Base-by-base conservation (phyloP, 495 filamentous ascomycete genomes). In the Melanomma pulvis-pyrius region DNA sequence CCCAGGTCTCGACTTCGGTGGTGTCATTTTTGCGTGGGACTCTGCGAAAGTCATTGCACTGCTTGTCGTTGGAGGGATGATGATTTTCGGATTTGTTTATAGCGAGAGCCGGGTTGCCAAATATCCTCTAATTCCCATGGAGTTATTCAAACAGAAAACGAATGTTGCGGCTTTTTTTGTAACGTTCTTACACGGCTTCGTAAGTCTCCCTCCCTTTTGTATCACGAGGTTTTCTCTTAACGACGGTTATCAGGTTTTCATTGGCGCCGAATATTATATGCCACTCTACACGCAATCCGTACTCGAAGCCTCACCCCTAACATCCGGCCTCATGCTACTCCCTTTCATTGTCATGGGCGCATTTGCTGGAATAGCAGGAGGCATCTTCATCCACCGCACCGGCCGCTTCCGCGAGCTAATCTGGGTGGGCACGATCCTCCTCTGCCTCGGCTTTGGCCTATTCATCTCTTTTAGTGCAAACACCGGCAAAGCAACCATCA, bases 361-460 rank as follows among this genome's bases (percentile, higher is more conserved):
- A 0, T 46, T 80, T 5, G 71, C 78, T 2, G 83, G 82, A 32
- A 78, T 87, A 0, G 32, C 76, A 1, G 74, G 75, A 0, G 88
- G 87, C 0, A 46, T 83, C 15, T 39, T 85, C 9, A 89, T 89
- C 51, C 82, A 88, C 68, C 76, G 73, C 22, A 89, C 82, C 0
- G 88, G 87, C 25, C 80, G 82, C 22, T 90, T 89, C 65, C 72
- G 81, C 0, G 83, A 85, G 58, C 66, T 86, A 7, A 82, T 87
- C 60, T 83, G 80, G 78, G 30, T 76, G 7, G 86, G 86, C 1
- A 68, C 77, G 2, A 28, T 74, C 2, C 44, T 84, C 5, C 71
- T 85, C 32, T 75, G 79, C 0, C 61, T 85, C 29, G 86, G 84
- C 9, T 79, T 69, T n/a, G 85, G 84, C 0, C 71, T 86, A 0